Base-by-base conservation (phyloP, 305 asterid genomes). In the Ilex paraguariensis region DNA sequence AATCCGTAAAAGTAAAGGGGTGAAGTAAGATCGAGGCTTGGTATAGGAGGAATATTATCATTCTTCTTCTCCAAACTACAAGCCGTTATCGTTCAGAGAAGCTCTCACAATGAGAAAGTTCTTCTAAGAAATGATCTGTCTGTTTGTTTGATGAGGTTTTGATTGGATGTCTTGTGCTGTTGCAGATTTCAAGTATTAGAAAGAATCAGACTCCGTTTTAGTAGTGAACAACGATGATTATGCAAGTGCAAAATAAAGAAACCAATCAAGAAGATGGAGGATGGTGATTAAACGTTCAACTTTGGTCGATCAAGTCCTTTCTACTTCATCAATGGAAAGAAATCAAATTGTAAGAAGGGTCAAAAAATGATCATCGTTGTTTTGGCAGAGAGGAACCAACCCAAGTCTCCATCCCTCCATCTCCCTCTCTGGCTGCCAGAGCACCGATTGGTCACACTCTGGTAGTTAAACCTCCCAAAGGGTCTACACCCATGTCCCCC, bases 251-350 rank as follows among this genome's bases (percentile, higher is more conserved):
- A 77, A 17, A 54, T 66, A 3, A 72, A 61, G 14, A 85, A 73
- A 52, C 87, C 94, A 0, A 68, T 76, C 4, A 48, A 5, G 7
- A 82, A 63, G 62, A 45, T 85, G 55, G 86, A 80, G 5, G 91
- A 73, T 44, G 95, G 95, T 1, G 65, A 78, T 40, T 83, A 94
- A 0, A 21, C 78, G 31, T 77, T 85, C 75, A 70, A 63, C 57
- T 79, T 87, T 15, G 81, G 81, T 55, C 80, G 78, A 0, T 81
- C 92, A 0, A 95, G 96, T 3, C 88, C 86, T 0, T 84, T 86
- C 53, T 88, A 70, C 64, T 86, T 88, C 71, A 81, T 84, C 57
- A 54, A 56, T 57, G 90, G 92, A 30, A 79, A 79, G 62, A 77
- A 81, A 63, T 33, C 72, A 1, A 60, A 61, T 32, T 88, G 96